Base-by-base conservation (phyloP, 768 basidiomycete species). In the Phylloporus rhodoxanthus region DNA sequence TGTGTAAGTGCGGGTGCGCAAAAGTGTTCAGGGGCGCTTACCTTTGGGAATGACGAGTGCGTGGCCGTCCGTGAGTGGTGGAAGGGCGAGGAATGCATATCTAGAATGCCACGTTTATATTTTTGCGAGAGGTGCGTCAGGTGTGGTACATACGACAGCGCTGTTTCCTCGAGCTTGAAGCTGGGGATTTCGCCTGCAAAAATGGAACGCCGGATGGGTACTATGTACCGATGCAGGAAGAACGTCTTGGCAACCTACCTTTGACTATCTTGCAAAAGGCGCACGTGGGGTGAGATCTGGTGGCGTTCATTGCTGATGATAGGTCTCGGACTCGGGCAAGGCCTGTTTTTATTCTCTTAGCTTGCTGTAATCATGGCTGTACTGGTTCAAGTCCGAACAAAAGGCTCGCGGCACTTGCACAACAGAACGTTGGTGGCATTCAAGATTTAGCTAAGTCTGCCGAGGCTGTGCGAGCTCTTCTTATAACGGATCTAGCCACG, bases 241-340 rank as follows among this genome's bases (percentile, higher is more conserved):
- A 10, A 2, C 25, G 30, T 36, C 4, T 13, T 19, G 17, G 20
- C 2, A 8, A 41, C 52, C 66, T 46, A 84, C 92, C 88, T 68
- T 87, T 87, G 72, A 91, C 76, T 65, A 97, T 94, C 72, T 85
- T 94, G 78, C 94, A 97, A 72, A 96, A 96, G 59, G 91, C 67
- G 68, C 93, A 95, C 20, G 68, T 69, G 13, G 80, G 73, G 46
- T 81, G 73, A 46, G 71, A 72, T 59, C 84, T 82, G 48, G 36
- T 2, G 17, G 15, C 4, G 36, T 11, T 19, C 36, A 37, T 37
- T 8, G 4, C 19, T 2, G 10, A 11, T 19, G 36, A 19, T 15
- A 19, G 1, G 36, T 19, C 10, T 2, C 19, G 10, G 36, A 10
- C n/a, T n/a, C n/a, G 17, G 9, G n/a, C 19, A 19, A 10, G 36